Evolutionary conservation across 768 basidiomycete genomes (phyloP).

Genomic region (Tephrocybe rancida): DNA sequence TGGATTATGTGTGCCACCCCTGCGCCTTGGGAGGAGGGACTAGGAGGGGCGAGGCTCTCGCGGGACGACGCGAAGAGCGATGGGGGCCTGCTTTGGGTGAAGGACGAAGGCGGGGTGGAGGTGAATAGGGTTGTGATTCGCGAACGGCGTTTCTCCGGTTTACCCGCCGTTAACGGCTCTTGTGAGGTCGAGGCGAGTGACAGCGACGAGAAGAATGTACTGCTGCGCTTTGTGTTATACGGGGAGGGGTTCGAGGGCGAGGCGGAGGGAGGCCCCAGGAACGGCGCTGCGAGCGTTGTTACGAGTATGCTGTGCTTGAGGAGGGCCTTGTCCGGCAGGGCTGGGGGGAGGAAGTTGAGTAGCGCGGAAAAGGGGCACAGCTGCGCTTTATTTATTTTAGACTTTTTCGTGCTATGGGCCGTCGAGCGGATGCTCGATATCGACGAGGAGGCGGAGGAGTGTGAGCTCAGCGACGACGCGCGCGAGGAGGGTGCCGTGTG

Average conservation of each 20-base stretch:
- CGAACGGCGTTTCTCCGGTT: slow-evolving; percentile 1
- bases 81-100: background rate
- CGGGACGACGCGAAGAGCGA: background rate
- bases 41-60: slow-evolving; percentile 4
- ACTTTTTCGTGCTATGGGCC: no score
- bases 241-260: background rate
- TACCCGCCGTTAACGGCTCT: background rate
- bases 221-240: slow-evolving; percentile 5
- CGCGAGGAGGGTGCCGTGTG: slow-evolving; percentile 8
- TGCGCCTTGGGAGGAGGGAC: background rate
- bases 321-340: slow-evolving; percentile 40
- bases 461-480: slow-evolving; percentile 4
- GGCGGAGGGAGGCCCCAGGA: slow-evolving; percentile 26
- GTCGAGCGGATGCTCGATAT: no score
- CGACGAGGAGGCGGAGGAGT: background rate
- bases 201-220: slow-evolving; percentile 10
- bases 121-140: slow-evolving; percentile 15
- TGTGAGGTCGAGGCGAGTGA: slow-evolving; percentile 7
- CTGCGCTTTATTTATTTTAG: no score
- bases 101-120: slow-evolving; percentile 1
- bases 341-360: slow-evolving; percentile 43
- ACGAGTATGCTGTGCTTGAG: slow-evolving; percentile 47
- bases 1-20: slow-evolving; percentile 18
- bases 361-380: slow-evolving; percentile 44
- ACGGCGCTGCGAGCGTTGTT: slow-evolving; percentile 40